These are phyloP conservation scores for Phanerochaete sordida DNA, from an alignment of 768 basidiomycete species.

Conservation along the genomic window DNA sequence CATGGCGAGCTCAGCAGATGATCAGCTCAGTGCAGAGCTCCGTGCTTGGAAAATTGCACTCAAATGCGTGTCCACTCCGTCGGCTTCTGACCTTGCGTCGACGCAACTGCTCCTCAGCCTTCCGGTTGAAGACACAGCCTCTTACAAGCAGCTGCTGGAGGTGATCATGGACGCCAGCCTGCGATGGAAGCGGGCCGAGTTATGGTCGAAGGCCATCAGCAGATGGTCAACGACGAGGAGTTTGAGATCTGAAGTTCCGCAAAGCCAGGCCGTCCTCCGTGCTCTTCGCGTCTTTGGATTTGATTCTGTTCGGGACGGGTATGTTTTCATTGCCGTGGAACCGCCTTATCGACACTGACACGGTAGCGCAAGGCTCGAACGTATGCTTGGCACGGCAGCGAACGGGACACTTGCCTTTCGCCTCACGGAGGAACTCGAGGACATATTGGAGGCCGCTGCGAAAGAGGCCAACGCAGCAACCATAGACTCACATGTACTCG, in stretches of 20 bases:
- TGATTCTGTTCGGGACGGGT: background rate
- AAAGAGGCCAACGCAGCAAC: background rate
- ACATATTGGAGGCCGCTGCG: background rate
- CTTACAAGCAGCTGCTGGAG: too few relatives aligned
- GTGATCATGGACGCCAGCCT: background rate
- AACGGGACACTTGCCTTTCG: background rate
- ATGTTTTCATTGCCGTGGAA: too few relatives aligned
- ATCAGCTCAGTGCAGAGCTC: too few relatives aligned
- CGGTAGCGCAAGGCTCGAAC: too few relatives aligned
- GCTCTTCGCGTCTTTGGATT: background rate
- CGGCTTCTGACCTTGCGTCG: too few relatives aligned
- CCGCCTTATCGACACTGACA: too few relatives aligned
- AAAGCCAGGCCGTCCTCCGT: background rate
- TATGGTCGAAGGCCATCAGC: background rate
- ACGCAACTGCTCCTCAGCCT: too few relatives aligned
- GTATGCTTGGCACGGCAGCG: background rate
- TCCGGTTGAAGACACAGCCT: too few relatives aligned
- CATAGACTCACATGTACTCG: background rate
- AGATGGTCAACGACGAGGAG: background rate
- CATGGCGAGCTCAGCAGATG: too few relatives aligned
- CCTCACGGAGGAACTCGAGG: background rate
- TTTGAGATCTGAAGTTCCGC: background rate
- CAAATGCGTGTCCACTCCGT: too few relatives aligned
- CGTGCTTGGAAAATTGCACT: too few relatives aligned
- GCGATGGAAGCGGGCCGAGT: background rate